Conservation (phyloP, 257 asterid genomes). For the Verbascum thapsus region DNA sequence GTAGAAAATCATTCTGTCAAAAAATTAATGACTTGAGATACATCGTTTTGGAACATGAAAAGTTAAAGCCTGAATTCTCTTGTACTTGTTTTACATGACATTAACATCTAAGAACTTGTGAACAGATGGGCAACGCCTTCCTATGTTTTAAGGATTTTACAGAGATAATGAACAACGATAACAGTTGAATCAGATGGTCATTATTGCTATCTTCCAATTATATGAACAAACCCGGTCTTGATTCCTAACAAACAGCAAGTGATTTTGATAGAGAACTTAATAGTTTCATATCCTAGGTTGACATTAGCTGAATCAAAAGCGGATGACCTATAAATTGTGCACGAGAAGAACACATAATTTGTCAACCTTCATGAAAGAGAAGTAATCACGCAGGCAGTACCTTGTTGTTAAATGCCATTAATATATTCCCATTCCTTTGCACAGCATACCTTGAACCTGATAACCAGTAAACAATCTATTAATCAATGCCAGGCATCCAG, state of each 20-base stretch:
- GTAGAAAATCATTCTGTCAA: slow-evolving; percentile 22
- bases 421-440: slow-evolving; percentile 78
- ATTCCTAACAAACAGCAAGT: neutral
- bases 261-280: neutral
- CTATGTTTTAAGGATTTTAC: neutral
- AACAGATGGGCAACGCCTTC: slow-evolving; percentile 8
- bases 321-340: neutral
- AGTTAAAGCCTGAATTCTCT: slow-evolving; percentile 7
- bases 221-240: too few relatives aligned
- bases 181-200: too few relatives aligned
- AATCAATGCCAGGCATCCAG: slow-evolving; percentile 25
- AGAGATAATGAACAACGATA: neutral
- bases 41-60: slow-evolving; percentile 6
- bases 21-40: slow-evolving; percentile 12
- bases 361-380: slow-evolving; percentile 7
- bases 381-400: slow-evolving; percentile 35
- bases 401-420: slow-evolving; percentile 92
- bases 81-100: neutral
- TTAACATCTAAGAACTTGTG: neutral
- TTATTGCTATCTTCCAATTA: too few relatives aligned
- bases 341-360: slow-evolving; percentile 1
- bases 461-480: slow-evolving; percentile 34
- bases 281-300: slow-evolving; percentile 4
- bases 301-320: slow-evolving; percentile 13
- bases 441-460: slow-evolving; percentile 96